Percentiles rank a stretch among this genome's conserved stretches.
Conservation (phyloP, 1,284 basidiomycete genomes). For the Trichosporon sp. region DNA sequence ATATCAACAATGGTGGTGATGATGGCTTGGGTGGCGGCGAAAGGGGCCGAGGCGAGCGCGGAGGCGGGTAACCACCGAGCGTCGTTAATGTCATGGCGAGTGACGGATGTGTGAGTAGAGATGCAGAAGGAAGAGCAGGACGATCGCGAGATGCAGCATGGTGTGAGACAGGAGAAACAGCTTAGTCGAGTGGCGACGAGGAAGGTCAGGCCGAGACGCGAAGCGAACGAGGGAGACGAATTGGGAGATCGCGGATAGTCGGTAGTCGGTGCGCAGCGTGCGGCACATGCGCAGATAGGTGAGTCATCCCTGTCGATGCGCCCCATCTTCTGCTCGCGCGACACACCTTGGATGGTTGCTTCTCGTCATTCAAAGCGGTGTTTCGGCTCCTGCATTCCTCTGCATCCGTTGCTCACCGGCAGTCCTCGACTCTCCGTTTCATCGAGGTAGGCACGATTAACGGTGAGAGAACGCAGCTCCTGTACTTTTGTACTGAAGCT, state of each 20-base stretch:
- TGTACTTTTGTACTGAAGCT: neutral
- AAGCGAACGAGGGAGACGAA: neutral
- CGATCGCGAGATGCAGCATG: neutral
- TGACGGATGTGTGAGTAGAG: neutral
- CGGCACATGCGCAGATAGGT: neutral
- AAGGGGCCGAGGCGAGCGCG: neutral
- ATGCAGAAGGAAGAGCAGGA: neutral
- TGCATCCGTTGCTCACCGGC: neutral
- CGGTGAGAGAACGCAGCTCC: neutral
- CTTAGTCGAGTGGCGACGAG: neutral
- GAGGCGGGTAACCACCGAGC: neutral
- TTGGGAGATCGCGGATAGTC: neutral
- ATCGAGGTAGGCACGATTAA: neutral
- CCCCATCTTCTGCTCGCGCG: neutral
- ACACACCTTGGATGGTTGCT: neutral
- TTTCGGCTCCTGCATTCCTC: neutral
- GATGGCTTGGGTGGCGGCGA: neutral
- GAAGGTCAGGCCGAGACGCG: neutral
- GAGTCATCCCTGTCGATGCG: neutral
- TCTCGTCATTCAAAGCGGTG: neutral
- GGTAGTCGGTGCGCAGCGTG: neutral
- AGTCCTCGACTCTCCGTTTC: neutral
- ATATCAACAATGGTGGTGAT: neutral
- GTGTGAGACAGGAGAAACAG: neutral
- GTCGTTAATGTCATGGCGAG: neutral